These are phyloP conservation scores for Stylonectria norvegica DNA, from an alignment of 2,329 filamentous ascomycete genomes.

Conservation along the genomic window DNA sequence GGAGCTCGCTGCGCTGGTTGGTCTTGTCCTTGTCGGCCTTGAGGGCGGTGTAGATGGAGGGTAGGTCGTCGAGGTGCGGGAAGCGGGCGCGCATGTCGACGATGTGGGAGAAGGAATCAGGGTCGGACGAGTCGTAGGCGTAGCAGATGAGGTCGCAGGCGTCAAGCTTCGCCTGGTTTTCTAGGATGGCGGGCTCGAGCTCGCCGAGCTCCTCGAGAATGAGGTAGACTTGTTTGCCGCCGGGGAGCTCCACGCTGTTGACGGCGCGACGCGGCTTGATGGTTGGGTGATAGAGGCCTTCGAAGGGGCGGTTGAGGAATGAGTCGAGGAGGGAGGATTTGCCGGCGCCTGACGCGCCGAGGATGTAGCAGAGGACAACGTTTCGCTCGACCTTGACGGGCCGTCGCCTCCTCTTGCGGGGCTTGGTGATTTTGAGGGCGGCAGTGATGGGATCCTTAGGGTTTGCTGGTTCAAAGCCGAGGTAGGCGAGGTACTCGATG, in stretches of 20 bases:
- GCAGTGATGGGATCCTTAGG: constrained; percentile 73
- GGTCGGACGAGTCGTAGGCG: constrained; percentile 93
- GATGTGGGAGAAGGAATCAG: constrained; percentile 92
- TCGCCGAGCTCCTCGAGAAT: constrained; percentile 95
- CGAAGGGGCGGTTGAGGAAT: constrained; percentile 86
- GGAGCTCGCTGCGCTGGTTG: constrained; percentile 85
- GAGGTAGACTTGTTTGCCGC: constrained; percentile 94
- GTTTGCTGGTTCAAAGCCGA: constrained; percentile 84
- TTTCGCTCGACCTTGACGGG: constrained; percentile 88
- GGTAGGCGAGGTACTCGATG: constrained; percentile 90
- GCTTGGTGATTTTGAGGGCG: constrained; percentile 88
- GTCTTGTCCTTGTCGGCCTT: constrained; percentile 97
- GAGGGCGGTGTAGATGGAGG: constrained; percentile 85
- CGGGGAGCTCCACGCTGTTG: constrained; percentile 92
- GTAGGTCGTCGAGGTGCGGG: constrained; percentile 81
- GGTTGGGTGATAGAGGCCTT: constrained; percentile 79
- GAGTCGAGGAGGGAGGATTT: constrained; percentile 90
- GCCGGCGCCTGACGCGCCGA: constrained; percentile 80
- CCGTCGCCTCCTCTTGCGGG: constrained; percentile 77
- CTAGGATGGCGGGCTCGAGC: constrained; percentile 88
- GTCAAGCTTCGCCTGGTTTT: constrained; percentile 86
- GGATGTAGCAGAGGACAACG: constrained; percentile 88
- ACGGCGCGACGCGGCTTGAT: constrained; percentile 93
- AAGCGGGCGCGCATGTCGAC: constrained; percentile 75
- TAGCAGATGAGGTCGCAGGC: constrained; percentile 94